Conservation (phyloP, 2,329 filamentous ascomycete genomes). For the Alternaria longipes region DNA sequence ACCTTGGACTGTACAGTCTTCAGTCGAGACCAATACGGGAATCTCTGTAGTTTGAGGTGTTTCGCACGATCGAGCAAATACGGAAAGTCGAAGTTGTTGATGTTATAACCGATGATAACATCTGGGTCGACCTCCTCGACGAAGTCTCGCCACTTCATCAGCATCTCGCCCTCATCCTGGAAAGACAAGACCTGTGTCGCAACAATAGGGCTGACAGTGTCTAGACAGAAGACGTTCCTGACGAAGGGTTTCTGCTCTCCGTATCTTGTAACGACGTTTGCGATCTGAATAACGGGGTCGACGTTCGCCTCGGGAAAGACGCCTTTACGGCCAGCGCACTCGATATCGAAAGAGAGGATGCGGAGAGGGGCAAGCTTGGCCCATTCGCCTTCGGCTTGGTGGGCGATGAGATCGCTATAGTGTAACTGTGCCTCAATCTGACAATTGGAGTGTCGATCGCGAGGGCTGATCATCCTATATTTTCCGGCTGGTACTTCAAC, state of each 20-base stretch:
- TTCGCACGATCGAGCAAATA: slow-evolving; percentile 90
- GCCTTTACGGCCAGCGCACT: slow-evolving; percentile 96
- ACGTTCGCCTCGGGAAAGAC: slow-evolving; percentile 93
- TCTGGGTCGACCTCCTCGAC: slow-evolving; percentile 91
- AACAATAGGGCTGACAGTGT: slow-evolving; percentile 91
- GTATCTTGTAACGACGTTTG: slow-evolving; percentile 92
- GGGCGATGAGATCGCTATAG: slow-evolving; percentile 84
- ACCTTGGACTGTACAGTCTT: slow-evolving; percentile 74
- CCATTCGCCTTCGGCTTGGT: slow-evolving; percentile 92
- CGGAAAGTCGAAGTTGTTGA: slow-evolving; percentile 97
- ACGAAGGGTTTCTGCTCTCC: slow-evolving; percentile 96
- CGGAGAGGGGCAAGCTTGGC: slow-evolving; percentile 96
- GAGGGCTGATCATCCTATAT: slow-evolving; percentile 73
- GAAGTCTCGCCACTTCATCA: slow-evolving; percentile 92
- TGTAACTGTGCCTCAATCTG: slow-evolving; percentile 92
- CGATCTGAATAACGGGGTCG: slow-evolving; percentile 97
- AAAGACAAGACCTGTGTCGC: slow-evolving; percentile 93
- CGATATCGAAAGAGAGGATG: slow-evolving; percentile 96
- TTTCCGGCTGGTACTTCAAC: slow-evolving; percentile 81
- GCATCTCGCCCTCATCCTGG: slow-evolving; percentile 83
- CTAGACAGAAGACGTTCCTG: slow-evolving; percentile 94
- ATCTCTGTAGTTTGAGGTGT: slow-evolving; percentile 79
- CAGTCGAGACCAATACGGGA: slow-evolving; percentile 88
- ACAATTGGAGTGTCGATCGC: slow-evolving; percentile 84
- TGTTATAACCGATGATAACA: slow-evolving; percentile 99